Base-by-base conservation (phyloP, 352 stramenopile species). In the Halophytophthora batemanensis region DNA sequence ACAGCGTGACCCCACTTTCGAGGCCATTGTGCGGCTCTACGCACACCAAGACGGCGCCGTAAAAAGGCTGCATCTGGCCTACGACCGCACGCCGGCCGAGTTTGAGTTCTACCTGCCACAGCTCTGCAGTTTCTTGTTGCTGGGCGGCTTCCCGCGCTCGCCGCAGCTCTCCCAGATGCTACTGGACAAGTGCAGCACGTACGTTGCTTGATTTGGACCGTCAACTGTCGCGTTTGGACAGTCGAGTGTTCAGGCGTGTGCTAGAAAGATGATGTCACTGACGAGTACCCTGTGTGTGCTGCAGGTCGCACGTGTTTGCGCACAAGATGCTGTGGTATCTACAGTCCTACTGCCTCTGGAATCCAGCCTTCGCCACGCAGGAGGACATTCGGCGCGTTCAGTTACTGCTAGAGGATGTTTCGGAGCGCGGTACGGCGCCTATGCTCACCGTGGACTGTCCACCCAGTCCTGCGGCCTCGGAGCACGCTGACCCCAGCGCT, bases 91-190 rank as follows among this genome's bases (percentile, higher is more conserved):
- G 36, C 77, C 75, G 37, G 50, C 60, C 28, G 80, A 76, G 50
- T 93, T 93, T 45, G 82, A 90, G 61, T 93, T 93, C 40, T 93
- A 93, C 53, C 52, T 92, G 40, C 83, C 83, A 41, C 83, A 93
- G 56, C 59, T 93, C 22, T 92, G 81, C 69, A 87, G 78, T 21
- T 93, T 90, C 51, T n/a, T 93, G 46, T 48, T 93, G 50, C 66
- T 91, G 2, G 79, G 77, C 18, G 79, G 69, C 1, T 88, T 89
- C 51, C 55, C 69, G 17, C 57, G 82, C 39, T 89, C 78, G 13
- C 76, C 77, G 19, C 77, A 90, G 43, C 60, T 91, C 11, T 78
- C 65, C 34, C 43, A 72, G 5, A 83, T 93, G 41, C 52, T 93
- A 40, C 50, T 93, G n/a, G 68, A 77, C 5, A 89, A 91, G 58